phyloP scores from a whole-genome alignment of 208 protist genomes.

The Novymonas esmeraldas region DNA sequence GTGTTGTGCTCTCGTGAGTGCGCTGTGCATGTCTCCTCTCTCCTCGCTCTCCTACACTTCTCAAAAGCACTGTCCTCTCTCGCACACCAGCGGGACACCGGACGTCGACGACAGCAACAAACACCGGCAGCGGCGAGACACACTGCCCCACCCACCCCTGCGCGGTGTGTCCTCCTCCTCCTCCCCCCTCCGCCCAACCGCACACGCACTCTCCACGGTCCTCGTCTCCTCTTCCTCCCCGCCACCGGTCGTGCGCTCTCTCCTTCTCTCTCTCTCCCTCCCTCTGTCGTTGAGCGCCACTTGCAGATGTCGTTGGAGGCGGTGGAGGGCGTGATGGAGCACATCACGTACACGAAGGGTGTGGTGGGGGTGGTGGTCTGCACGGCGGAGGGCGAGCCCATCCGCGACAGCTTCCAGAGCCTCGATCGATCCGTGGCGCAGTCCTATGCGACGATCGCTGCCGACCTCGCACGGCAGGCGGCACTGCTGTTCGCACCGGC shows the following conservation, averaged over 20 bases:
- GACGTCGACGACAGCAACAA: too few relatives aligned
- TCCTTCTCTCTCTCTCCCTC: background rate
- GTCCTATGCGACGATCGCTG: constrained; percentile 59
- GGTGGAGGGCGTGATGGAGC: constrained; percentile 80
- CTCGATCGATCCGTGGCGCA: constrained; percentile 72
- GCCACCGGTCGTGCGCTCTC: background rate
- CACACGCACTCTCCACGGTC: background rate
- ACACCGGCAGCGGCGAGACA: too few relatives aligned
- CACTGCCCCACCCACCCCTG: too few relatives aligned
- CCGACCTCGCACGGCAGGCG: constrained; percentile 45
- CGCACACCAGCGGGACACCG: too few relatives aligned
- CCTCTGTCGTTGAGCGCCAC: background rate
- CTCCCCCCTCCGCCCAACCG: too few relatives aligned
- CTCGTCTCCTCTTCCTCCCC: background rate
- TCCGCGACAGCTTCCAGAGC: constrained; percentile 85
- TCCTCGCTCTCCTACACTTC: too few relatives aligned
- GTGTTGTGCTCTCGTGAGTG: too few relatives aligned
- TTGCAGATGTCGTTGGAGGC: constrained; percentile 46
- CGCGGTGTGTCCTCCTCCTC: too few relatives aligned
- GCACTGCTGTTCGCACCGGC: constrained; percentile 25
- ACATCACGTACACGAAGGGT: constrained; percentile 87
- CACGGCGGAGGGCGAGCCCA: constrained; percentile 64
- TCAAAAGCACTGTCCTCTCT: too few relatives aligned
- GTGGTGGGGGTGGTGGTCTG: constrained; percentile 84
- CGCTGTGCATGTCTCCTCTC: too few relatives aligned